phyloP scores from a whole-genome alignment of 1,284 basidiomycete species.

The Pseudozyma hubeiensis region DNA sequence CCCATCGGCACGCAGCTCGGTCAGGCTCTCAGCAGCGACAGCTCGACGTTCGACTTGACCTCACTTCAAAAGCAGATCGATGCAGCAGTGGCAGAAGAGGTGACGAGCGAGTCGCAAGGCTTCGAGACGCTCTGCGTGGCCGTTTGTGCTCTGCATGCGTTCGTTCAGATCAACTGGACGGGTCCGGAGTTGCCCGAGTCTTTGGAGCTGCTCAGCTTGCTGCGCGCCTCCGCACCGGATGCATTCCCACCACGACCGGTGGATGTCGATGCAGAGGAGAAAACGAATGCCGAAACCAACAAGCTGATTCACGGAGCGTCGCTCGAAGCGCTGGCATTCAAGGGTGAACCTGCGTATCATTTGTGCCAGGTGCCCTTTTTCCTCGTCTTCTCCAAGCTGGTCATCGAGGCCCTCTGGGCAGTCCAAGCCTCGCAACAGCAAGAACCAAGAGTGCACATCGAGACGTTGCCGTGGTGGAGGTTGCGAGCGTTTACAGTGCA shows the following conservation, averaged over 20 bases:
- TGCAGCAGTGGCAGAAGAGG: constrained; percentile 4
- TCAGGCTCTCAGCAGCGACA: constrained; percentile 26
- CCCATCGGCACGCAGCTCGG: constrained; percentile 33
- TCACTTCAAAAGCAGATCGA: constrained; percentile 28
- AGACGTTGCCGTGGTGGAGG: constrained; percentile 75
- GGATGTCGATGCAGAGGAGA: constrained; percentile 69
- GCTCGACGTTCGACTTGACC: constrained; percentile 19
- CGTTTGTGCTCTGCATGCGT: constrained; percentile 85
- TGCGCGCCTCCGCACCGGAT: constrained; percentile 62
- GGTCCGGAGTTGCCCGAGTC: constrained; percentile 81
- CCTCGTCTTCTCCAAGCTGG: constrained; percentile 80
- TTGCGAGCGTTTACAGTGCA: constrained; percentile 81
- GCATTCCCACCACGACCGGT: constrained; percentile 72
- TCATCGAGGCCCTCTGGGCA: constrained; percentile 73
- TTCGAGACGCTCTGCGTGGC: constrained; percentile 74
- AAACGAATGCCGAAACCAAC: constrained; percentile 34
- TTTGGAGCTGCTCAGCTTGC: constrained; percentile 66
- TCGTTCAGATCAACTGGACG: constrained; percentile 95
- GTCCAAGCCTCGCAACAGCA: neutral
- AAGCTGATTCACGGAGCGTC: constrained; percentile 74
- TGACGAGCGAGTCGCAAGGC: constrained; percentile 6
- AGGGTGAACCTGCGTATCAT: constrained; percentile 96
- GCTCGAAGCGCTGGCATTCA: constrained; percentile 81
- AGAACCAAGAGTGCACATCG: constrained; percentile 7
- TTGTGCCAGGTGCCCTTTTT: constrained; percentile 79